A percentile compares a stretch with the other conserved stretches of the same genome.
Conservation (phyloP, 1,284 basidiomycete genomes). For the Volvariella volvacea region DNA sequence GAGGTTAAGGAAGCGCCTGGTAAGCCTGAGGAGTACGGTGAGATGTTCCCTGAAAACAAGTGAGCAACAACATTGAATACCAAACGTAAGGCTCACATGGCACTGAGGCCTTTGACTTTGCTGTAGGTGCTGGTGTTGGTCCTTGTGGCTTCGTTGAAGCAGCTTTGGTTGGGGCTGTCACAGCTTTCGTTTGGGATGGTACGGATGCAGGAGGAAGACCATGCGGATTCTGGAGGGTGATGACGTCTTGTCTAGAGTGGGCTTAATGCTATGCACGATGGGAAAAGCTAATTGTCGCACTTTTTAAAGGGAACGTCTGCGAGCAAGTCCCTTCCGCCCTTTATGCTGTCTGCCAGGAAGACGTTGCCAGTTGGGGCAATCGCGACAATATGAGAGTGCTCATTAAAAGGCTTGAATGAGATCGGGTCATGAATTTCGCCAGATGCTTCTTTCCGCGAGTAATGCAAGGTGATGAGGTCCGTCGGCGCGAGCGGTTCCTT, state of each 20-base stretch:
- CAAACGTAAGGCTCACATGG: constrained; percentile 47
- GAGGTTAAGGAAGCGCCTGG: constrained; percentile 92
- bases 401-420: constrained; percentile 88
- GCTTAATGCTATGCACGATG: background rate
- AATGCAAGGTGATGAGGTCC: constrained; percentile 86
- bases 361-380: constrained; percentile 90
- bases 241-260: constrained; percentile 69
- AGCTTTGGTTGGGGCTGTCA: constrained; percentile 16
- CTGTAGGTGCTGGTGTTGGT: constrained; percentile 19
- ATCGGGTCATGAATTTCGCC: constrained; percentile 88
- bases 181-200: constrained; percentile 6
- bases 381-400: constrained; percentile 88
- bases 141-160: constrained; percentile 24
- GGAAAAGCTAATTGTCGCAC: constrained; percentile 30
- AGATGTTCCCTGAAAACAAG: constrained; percentile 69
- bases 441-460: constrained; percentile 69
- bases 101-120: constrained; percentile 46
- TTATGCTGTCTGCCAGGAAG: constrained; percentile 85
- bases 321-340: constrained; percentile 81
- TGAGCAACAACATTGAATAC: constrained; percentile 5
- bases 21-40: constrained; percentile 86
- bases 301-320: constrained; percentile 83
- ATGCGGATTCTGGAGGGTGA: constrained; percentile 89
- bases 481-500: constrained; percentile 73
- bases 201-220: constrained; percentile 52